Conservation (phyloP, 345 rosid genomes). For the Rhizophora apiculata region DNA sequence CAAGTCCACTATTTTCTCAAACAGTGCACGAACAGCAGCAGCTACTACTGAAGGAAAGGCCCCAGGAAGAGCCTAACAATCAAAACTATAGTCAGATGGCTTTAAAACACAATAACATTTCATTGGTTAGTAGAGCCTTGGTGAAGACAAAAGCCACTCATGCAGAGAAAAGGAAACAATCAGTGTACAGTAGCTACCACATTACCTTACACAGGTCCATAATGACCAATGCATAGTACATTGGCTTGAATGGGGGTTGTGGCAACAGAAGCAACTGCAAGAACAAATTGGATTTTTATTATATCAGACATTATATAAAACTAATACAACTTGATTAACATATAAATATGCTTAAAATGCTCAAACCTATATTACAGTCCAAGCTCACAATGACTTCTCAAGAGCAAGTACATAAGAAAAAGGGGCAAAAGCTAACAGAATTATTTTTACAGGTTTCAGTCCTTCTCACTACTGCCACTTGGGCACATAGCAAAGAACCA, state of each 20-base stretch:
- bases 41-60: slow-evolving; percentile 99
- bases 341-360: neutral
- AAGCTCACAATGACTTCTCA: no score
- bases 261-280: slow-evolving; percentile 90
- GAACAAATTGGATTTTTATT: slow-evolving; percentile 11
- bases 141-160: no score
- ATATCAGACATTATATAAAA: neutral
- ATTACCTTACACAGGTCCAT: slow-evolving; percentile 98
- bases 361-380: no score
- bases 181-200: slow-evolving; percentile 17
- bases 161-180: neutral
- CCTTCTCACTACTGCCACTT: no score
- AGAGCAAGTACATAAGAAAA: no score
- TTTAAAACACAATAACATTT: neutral
- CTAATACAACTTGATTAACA: neutral
- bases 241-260: slow-evolving; percentile 88
- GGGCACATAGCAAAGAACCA: no score
- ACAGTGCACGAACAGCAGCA: slow-evolving; percentile 94
- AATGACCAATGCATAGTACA: slow-evolving; percentile 85
- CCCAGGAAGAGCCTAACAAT: slow-evolving; percentile 93
- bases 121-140: neutral
- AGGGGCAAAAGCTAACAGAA: no score
- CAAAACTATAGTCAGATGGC: slow-evolving; percentile 30
- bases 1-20: slow-evolving; percentile 85
- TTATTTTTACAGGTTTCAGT: no score